Evolutionary conservation across 305 asterid species (phyloP).

Genomic region (Fraxinus albicans): DNA sequence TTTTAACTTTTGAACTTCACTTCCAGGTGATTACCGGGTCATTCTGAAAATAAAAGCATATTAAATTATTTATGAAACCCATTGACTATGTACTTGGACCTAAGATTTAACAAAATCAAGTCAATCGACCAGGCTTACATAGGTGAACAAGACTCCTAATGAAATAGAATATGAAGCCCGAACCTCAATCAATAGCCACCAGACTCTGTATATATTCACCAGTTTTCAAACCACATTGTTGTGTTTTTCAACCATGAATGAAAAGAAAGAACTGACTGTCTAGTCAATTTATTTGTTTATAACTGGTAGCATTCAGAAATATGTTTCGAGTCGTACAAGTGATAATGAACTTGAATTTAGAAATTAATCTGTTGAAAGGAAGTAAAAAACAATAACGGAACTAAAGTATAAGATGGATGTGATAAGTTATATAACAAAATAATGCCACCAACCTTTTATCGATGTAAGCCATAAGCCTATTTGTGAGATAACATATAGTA

Average conservation of each 20-base stretch:
- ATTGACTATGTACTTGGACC: neutral
- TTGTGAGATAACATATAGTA: conserved; percentile 76
- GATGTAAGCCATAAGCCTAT: conserved; percentile 77
- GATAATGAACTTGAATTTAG: neutral
- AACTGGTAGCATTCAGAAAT: neutral
- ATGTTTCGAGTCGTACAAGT: neutral
- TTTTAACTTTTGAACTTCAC: neutral
- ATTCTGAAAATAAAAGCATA: neutral
- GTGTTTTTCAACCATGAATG: neutral
- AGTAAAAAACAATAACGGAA: conserved; percentile 1
- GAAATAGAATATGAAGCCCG: neutral
- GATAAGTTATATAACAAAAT: conserved; percentile 12
- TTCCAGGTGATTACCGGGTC: neutral
- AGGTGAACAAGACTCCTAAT: neutral
- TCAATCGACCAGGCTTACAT: neutral
- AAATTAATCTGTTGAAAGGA: neutral
- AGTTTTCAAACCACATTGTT: neutral
- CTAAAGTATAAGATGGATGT: conserved; percentile 13
- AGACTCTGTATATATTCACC: neutral
- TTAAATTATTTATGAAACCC: neutral
- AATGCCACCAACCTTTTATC: conserved; percentile 60
- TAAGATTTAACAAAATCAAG: neutral
- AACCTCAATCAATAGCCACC: neutral
- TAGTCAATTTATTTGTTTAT: neutral
- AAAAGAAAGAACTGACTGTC: neutral